A percentile compares a stretch with the other conserved stretches of the same genome.
phyloP scores from a whole-genome alignment of 257 asterid species.

The Rubia yunnanensis region DNA sequence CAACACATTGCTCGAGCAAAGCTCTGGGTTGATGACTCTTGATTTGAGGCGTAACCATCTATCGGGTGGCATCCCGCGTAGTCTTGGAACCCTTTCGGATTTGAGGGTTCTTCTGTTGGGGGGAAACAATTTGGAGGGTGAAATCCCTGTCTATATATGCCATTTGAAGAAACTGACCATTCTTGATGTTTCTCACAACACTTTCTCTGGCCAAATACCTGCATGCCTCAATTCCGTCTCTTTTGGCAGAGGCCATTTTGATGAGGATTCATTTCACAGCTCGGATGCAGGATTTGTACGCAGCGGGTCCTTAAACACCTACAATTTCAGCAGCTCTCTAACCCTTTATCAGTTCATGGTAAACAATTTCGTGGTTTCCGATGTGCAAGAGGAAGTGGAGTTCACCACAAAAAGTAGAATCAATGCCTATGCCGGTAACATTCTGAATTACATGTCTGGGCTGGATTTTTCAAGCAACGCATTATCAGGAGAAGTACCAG shows the following conservation, averaged over 20 bases:
- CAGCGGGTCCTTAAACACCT: not conserved
- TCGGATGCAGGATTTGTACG: not conserved
- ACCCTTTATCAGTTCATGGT: not conserved
- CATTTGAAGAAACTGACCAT: not conserved
- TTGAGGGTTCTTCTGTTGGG: not conserved
- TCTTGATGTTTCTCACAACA: not conserved
- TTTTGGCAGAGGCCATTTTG: not conserved
- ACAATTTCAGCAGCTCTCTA: not conserved
- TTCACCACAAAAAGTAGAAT: not conserved
- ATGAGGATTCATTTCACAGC: not conserved
- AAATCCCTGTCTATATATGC: not conserved
- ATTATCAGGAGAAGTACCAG: not conserved
- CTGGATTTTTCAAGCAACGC: not conserved
- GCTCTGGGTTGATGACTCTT: not conserved
- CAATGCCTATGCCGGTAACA: not conserved
- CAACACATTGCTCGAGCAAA: not conserved
- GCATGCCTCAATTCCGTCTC: not conserved
- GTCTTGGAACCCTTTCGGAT: not conserved
- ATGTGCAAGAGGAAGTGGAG: not conserved
- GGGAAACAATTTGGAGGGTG: not conserved
- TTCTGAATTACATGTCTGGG: slow-evolving; percentile 3
- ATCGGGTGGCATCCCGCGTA: not conserved
- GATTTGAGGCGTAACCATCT: slow-evolving; percentile 1
- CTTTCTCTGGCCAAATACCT: not conserved
- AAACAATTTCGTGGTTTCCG: not conserved